phyloP scores from a whole-genome alignment of 805 yeast species.

The Vanderwaltozyma verrucispora region DNA sequence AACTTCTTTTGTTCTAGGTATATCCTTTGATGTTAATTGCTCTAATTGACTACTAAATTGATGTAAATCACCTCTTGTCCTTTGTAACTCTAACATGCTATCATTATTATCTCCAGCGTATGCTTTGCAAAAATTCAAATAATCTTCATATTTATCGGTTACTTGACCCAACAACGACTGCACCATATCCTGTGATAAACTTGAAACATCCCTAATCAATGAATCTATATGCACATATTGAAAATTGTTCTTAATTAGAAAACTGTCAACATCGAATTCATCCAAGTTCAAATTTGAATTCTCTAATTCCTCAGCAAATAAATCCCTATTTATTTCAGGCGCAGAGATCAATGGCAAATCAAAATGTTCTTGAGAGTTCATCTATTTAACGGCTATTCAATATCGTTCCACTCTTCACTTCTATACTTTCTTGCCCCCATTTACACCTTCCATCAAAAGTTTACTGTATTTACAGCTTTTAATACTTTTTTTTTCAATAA shows the following conservation, averaged over 20 bases:
- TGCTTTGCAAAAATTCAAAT: conserved; percentile 18
- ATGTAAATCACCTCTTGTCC: conserved; percentile 14
- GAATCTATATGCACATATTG: conserved; percentile 25
- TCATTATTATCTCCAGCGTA: conserved; percentile 15
- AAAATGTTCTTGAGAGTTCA: too few species aligned
- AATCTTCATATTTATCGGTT: conserved; percentile 18
- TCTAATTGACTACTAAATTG: conserved; percentile 15
- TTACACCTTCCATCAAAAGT: too few species aligned
- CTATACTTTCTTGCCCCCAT: too few species aligned
- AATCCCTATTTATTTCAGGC: conserved; percentile 19
- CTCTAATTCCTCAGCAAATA: conserved; percentile 18
- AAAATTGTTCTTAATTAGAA: conserved; percentile 24
- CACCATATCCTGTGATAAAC: conserved; percentile 17
- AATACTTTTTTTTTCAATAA: too few species aligned
- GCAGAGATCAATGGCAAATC: conserved; percentile 4
- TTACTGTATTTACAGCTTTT: too few species aligned
- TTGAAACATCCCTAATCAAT: conserved; percentile 17
- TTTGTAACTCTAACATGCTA: conserved; percentile 15
- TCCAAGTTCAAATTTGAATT: conserved; percentile 2
- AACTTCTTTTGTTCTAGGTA: conserved; percentile 16
- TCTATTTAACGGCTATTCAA: too few species aligned
- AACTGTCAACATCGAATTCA: conserved; percentile 19
- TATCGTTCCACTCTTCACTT: too few species aligned
- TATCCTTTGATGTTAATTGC: conserved; percentile 12
- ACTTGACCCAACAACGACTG: conserved; percentile 20